phyloP scores from a whole-genome alignment of 2,329 filamentous ascomycete species.

The Thielaviopsis musarum region DNA sequence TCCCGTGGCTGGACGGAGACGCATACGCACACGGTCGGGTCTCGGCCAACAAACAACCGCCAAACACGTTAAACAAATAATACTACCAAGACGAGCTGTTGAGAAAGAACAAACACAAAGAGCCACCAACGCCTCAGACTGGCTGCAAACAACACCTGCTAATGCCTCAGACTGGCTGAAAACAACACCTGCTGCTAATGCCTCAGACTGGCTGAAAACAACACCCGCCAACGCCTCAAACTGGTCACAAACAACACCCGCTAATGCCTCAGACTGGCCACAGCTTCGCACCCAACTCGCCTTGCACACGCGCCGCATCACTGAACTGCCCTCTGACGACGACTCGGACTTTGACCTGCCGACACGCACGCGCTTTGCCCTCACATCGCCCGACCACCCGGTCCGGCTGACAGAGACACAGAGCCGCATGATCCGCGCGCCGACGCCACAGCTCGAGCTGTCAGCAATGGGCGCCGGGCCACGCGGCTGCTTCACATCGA shows the following conservation, averaged over 20 bases:
- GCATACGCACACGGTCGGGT: too few relatives aligned
- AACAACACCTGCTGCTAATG: not conserved
- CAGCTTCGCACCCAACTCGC: not conserved
- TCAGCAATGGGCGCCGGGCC: not conserved
- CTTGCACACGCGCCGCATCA: not conserved
- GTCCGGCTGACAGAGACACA: not conserved
- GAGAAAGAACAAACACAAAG: too few relatives aligned
- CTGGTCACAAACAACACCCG: not conserved
- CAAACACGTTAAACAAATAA: too few relatives aligned
- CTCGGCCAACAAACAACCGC: too few relatives aligned
- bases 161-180: not conserved
- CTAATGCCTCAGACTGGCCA: not conserved
- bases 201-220: not conserved
- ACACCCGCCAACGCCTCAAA: too few relatives aligned
- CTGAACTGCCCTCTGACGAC: not conserved
- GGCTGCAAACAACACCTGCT: too few relatives aligned
- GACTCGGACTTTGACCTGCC: not conserved
- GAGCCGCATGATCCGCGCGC: not conserved
- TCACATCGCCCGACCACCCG: not conserved
- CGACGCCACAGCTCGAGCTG: not conserved
- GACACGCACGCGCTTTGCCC: not conserved
- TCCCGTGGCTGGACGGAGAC: too few relatives aligned
- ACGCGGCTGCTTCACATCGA: not conserved
- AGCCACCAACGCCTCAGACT: too few relatives aligned
- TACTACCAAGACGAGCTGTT: too few relatives aligned